Conservation (phyloP, 1,284 basidiomycete genomes). For the Ceratobasidium sp. region DNA sequence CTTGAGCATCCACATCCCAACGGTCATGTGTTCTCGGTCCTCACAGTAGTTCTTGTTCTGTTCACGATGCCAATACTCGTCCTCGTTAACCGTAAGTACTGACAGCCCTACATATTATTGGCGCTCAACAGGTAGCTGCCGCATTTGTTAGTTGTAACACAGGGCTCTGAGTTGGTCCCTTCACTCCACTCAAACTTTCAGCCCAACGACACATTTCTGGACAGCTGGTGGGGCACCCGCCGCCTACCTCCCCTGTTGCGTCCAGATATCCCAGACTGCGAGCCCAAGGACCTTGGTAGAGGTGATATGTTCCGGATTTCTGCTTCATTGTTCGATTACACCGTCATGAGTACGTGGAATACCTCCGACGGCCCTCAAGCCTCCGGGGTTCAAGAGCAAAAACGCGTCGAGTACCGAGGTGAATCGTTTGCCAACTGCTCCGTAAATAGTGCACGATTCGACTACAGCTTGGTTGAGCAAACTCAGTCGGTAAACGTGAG, state of each 20-base stretch:
- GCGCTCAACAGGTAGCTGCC: background rate
- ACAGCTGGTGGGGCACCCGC: constrained; percentile 7
- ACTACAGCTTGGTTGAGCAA: constrained; percentile 16
- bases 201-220: background rate
- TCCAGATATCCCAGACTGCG: background rate
- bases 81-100: constrained; percentile 25
- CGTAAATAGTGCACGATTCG: constrained; percentile 14
- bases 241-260: constrained; percentile 9
- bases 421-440: constrained; percentile 11
- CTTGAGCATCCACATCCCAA: constrained; percentile 28
- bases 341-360: constrained; percentile 27
- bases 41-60: constrained; percentile 6
- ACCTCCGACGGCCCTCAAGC: background rate
- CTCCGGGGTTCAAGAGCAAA: background rate
- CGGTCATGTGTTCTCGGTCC: background rate
- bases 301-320: constrained; percentile 28
- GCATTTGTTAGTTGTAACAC: constrained; percentile 1
- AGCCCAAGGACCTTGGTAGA: constrained; percentile 32
- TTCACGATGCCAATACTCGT: constrained; percentile 1
- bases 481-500: constrained; percentile 6
- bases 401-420: constrained; percentile 32
- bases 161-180: constrained; percentile 38
- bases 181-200: constrained; percentile 10
- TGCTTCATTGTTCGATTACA: constrained; percentile 30
- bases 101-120: background rate